Evolutionary conservation across 371 early-diverging fungal species (phyloP).

Genomic region (Dichotomocladium elegans): DNA sequence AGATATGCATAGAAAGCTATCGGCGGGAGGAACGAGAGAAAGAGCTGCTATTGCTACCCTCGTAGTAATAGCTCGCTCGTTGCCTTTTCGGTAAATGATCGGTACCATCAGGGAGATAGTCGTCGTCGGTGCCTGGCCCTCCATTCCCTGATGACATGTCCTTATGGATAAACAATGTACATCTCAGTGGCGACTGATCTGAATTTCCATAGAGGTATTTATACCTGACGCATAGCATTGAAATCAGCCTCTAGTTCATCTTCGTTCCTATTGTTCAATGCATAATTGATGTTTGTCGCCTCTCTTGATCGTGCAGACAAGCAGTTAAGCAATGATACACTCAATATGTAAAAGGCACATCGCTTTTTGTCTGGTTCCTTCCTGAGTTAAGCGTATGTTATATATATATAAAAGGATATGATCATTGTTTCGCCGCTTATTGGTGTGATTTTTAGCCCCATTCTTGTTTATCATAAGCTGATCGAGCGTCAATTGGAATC

Average conservation of each 20-base stretch:
- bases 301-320: slow-evolving; percentile 2
- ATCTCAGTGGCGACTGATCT: too few relatives aligned
- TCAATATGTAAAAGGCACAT: not conserved
- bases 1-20: too few relatives aligned
- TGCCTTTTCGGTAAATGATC: slow-evolving; percentile 1
- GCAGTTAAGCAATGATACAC: not conserved
- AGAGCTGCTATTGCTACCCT: not conserved
- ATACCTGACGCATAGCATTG: slow-evolving; percentile 9
- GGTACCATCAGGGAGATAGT: not conserved
- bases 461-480: slow-evolving; percentile 1
- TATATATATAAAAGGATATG: slow-evolving; percentile 6
- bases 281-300: not conserved
- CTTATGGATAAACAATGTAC: too few relatives aligned
- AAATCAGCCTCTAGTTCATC: slow-evolving; percentile 9
- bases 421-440: slow-evolving; percentile 10
- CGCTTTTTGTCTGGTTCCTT: too few relatives aligned
- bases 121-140: too few relatives aligned
- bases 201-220: too few relatives aligned
- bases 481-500: not conserved
- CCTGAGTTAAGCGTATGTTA: too few relatives aligned
- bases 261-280: slow-evolving; percentile 2
- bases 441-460: not conserved
- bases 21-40: slow-evolving; percentile 3
- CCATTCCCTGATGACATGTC: too few relatives aligned
- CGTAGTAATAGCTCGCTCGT: not conserved